These are phyloP conservation scores for Artomyces pyxidatus DNA, from an alignment of 768 basidiomycete species.

Conservation along the genomic window DNA sequence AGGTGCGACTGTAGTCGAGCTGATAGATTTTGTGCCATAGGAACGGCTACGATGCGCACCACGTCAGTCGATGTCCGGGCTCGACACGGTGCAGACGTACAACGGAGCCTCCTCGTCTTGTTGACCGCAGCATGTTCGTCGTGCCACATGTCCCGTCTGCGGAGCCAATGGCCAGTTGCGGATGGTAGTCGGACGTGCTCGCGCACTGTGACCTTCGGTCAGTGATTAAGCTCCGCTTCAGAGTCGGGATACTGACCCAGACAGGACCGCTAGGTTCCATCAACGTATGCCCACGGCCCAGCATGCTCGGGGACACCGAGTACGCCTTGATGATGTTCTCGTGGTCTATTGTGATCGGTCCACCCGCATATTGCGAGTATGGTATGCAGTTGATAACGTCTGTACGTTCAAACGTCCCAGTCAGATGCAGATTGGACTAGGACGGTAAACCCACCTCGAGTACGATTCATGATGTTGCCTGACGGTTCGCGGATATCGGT, in stretches of 20 bases:
- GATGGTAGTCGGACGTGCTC: constrained; percentile 75
- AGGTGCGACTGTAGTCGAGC: constrained; percentile 77
- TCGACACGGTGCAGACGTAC: constrained; percentile 33
- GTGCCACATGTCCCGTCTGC: constrained; percentile 79
- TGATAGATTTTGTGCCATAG: constrained; percentile 76
- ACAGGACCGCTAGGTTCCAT: constrained; percentile 73
- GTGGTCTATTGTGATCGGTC: constrained; percentile 71
- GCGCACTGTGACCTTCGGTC: constrained; percentile 42
- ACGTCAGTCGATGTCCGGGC: not conserved
- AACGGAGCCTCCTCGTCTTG: constrained; percentile 62
- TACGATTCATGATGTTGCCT: constrained; percentile 66
- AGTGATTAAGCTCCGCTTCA: not conserved
- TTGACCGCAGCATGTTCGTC: constrained; percentile 61
- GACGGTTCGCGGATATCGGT: constrained; percentile 70
- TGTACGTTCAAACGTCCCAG: constrained; percentile 21
- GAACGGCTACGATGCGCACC: constrained; percentile 45
- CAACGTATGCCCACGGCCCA: constrained; percentile 65
- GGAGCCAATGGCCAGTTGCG: constrained; percentile 73
- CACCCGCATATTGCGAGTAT: constrained; percentile 61
- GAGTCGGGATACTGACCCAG: constrained; percentile 63
- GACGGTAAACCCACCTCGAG: constrained; percentile 47
- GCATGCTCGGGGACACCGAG: constrained; percentile 61
- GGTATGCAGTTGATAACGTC: constrained; percentile 65
- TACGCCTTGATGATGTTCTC: constrained; percentile 76
- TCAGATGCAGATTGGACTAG: not conserved